Evolutionary conservation across 1,284 basidiomycete species (phyloP), one percentile per base, ranked within the genome.

Genomic region (Cryptococcus wingfieldii): DNA sequence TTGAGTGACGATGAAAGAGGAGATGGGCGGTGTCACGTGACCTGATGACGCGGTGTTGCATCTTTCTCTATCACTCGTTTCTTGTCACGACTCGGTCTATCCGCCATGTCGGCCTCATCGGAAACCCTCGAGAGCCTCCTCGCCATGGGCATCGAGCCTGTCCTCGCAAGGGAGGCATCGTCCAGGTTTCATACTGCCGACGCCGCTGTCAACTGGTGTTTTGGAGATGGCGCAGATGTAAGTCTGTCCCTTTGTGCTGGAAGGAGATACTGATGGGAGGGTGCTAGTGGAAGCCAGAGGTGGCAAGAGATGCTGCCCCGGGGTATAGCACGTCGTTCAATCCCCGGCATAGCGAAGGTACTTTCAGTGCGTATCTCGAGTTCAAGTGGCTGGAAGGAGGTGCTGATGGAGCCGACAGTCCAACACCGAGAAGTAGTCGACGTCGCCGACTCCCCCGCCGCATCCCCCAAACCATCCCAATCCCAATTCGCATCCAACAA

Each of bases 131-230:
- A 55, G 5, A 37, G 52, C 13, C 65, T 75, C 34, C 52, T 63
- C 37, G 68, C 68, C 23, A 70, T 74, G 65, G 73, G 73, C 45
- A 69, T 74, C 10, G 67, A 68, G 14, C 53, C 62, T 0, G 42
- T 53, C 9, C 63, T 69, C 18, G 67, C 71, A 0, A 54, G 62
- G 25, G 69, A 66, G 41, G 73, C 73, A 1, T 65, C 73, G 5
- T 47, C 50, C 47, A 60, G 71, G 10, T 75, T 61, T 55, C 44
- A 54, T 18, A 62, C 50, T 5, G 58, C 65, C 14, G 70, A 70
- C 14, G 64, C 71, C 12, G 73, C 73, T 25, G 64, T 68, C 54
- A 69, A 75, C 53, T 75, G 73, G 73, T 71, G 70, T 50, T 75
- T 71, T 53, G 68, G 71, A n/a, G 68, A 67, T 18, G 73, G 71